phyloP scores from a whole-genome alignment of 2,329 filamentous ascomycete species.

The Penicillium sp. region DNA sequence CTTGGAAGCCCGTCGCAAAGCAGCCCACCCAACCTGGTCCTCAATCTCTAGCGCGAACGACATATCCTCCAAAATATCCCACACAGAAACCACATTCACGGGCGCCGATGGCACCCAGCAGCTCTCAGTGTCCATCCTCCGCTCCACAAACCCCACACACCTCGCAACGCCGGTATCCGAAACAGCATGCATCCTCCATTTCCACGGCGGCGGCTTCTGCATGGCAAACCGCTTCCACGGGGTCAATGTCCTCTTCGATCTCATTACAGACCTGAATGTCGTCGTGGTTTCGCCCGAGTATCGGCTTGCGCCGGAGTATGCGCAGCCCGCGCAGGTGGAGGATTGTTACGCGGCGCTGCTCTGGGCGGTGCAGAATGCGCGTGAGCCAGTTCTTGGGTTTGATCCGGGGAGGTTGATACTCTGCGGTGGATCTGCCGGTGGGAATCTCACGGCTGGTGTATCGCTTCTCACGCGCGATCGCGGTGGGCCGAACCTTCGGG shows the following conservation, averaged over 20 bases:
- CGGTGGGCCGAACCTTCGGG: conserved; percentile 20
- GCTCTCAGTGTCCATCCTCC: conserved; percentile 16
- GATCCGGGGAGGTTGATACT: conserved; percentile 62
- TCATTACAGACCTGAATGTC: conserved; percentile 54
- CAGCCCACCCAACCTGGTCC: conserved; percentile 7
- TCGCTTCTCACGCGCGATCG: conserved; percentile 26
- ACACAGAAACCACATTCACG: conserved; percentile 16
- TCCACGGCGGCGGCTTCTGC: conserved; percentile 7
- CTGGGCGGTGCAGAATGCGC: conserved; percentile 63
- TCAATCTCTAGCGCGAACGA: not conserved
- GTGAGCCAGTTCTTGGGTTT: conserved; percentile 56
- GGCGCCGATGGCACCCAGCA: conserved; percentile 11
- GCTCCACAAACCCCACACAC: conserved; percentile 10
- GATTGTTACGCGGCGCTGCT: conserved; percentile 68
- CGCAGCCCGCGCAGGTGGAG: conserved; percentile 68
- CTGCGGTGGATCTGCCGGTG: conserved; percentile 69
- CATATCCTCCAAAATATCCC: conserved; percentile 10
- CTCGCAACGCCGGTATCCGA: not conserved
- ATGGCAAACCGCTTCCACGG: conserved; percentile 1
- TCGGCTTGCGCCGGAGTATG: conserved; percentile 67
- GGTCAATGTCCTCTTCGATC: not conserved
- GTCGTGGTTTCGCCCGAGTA: conserved; percentile 70
- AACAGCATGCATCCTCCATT: conserved; percentile 62
- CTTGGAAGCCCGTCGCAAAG: conserved; percentile 1
- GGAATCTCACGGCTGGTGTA: conserved; percentile 43